Base-by-base conservation (phyloP, 2,329 filamentous ascomycete species). In the Sarocladium strictum region DNA sequence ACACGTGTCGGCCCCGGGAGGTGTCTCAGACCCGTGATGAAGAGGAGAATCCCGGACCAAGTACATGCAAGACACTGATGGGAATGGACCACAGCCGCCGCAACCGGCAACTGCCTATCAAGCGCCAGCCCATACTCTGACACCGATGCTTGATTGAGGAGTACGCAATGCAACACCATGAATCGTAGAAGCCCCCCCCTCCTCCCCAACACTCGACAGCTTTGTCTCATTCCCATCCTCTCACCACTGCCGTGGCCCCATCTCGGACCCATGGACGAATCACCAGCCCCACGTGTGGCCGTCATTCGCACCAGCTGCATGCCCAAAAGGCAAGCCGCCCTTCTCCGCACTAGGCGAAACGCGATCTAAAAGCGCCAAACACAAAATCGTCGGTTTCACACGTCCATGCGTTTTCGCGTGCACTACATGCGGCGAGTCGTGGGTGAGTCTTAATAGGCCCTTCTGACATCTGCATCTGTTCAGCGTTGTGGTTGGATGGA, bases 261-360 rank as follows among this genome's bases (percentile, higher is more conserved):
- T 45, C 40, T 45, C 9, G 40, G 12, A 33, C 47, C 47, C 26
- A 33, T 49, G 26, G 26, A 27, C 55, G 53, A 57, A 57, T 57
- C 53, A 57, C 12, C 19, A 45, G 37, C 47, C 54, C 54, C 54
- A 55, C 54, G 54, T 55, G 53, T 47, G 27, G 15, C 32, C 21
- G 29, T 47, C 53, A 24, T 32, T 50, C 32, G 43, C 14, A 15
- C n/a, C 27, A 50, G 40, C 41, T 6, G 29, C 29, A 32, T 7
- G 7, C 29, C 6, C 12, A 7, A 32, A 6, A 32, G 12, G 21
- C 41, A n/a, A n/a, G n/a, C n/a, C n/a, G n/a, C n/a, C n/a, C n/a
- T n/a, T n/a, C 32, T 3, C 27, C 26, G n/a, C 29, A 51, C 26
- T 26, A 23, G 15, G 10, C 11, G 17, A 45, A 11, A 23, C 19